Base-by-base conservation (phyloP, 139 green algal species). In the Astrephomene gubernaculifera region DNA sequence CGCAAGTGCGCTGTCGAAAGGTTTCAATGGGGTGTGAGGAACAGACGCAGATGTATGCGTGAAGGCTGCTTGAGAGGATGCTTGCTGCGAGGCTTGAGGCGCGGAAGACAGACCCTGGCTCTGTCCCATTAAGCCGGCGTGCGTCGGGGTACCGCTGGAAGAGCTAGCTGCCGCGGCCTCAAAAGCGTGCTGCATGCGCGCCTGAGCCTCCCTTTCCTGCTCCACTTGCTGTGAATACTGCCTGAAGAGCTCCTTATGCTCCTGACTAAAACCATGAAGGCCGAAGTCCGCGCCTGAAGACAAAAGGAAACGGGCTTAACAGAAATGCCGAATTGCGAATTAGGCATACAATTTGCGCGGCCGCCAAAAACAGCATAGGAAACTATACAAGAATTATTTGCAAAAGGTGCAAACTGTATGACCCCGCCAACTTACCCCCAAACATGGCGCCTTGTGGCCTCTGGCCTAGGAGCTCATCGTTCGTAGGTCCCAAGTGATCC, bases 211-310 rank as follows among this genome's bases (percentile, higher is more conserved):
- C 70, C 45, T 54, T 19, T 79, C 61, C n/a, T 73, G 41, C 41
- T 83, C 76, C 29, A 83, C 61, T 24, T 73, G 76, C 4, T 63
- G 41, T 1, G 76, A 65, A 61, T 63, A 83, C 21, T 74, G 76
- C 61, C 61, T 29, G 10, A 83, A 45, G 2, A 83, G 31, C 35
- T 83, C 76, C 29, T 83, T 83, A 2, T 83, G 76, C 41, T 83
- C 76, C 60, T 73, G 61, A 21, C 61, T 73, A 5, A 83, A 41
- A 9, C 76, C 76, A 71, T 49, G 41, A 2, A 83, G 57, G 2
- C 25, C 73, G n/a, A 61, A 83, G 2, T 83, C 75, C 0, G 75
- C 14, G 14, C 75, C 75, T 83, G 75, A n/a, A n/a, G n/a, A n/a
- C n/a, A n/a, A n/a, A n/a, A n/a, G n/a, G n/a, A n/a, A n/a, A n/a